These are phyloP conservation scores for Alternaria postmessia DNA, from an alignment of 2,329 filamentous ascomycete species.

Conservation along the genomic window DNA sequence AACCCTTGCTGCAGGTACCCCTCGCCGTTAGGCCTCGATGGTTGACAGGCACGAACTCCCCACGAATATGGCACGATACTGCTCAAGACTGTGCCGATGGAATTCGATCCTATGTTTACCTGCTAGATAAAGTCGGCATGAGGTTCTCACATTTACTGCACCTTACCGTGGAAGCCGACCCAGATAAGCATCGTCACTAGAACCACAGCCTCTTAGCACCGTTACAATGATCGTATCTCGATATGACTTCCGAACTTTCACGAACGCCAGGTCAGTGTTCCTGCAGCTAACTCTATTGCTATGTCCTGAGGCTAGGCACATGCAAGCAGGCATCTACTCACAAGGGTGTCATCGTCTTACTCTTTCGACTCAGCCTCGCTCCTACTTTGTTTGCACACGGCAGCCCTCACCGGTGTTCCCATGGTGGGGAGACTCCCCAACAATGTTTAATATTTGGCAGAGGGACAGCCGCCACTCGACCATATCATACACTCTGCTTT, in stretches of 20 bases:
- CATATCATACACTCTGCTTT: background rate
- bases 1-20: background rate
- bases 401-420: background rate
- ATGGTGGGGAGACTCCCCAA: background rate
- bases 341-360: background rate
- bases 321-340: background rate
- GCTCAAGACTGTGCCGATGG: background rate
- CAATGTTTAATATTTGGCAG: background rate
- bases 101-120: background rate
- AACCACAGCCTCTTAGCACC: background rate
- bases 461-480: too few species aligned
- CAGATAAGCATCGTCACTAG: background rate
- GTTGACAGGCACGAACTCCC: background rate
- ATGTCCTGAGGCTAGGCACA: background rate
- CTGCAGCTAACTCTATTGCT: background rate
- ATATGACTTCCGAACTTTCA: background rate
- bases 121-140: background rate
- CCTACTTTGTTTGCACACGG: background rate
- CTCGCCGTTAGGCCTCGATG: background rate
- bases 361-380: background rate
- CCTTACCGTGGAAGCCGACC: background rate
- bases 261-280: background rate
- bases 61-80: background rate
- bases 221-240: background rate
- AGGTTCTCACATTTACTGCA: background rate